Evolutionary conservation across 345 rosid genomes (phyloP).

Genomic region (Lepidium sativum): DNA sequence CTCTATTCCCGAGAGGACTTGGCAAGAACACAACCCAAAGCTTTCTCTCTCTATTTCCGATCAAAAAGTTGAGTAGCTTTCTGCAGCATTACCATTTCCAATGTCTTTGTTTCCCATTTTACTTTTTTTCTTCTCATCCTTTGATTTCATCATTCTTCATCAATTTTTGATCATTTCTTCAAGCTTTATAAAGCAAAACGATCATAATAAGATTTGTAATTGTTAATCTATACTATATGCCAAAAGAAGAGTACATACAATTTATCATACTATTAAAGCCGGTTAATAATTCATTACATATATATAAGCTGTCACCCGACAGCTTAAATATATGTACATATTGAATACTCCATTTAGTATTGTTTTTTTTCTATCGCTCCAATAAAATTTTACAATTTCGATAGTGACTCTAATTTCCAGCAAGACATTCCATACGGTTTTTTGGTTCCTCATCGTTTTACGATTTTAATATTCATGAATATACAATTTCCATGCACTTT

Average conservation of each 20-base stretch:
- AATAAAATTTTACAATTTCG: background rate
- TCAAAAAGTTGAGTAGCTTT: constrained; percentile 27
- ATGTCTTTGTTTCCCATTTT: constrained; percentile 18
- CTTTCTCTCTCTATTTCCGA: constrained; percentile 15
- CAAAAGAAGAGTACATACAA: background rate
- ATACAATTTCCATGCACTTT: constrained; percentile 5
- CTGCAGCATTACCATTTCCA: constrained; percentile 27
- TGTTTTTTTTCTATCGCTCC: constrained; percentile 1
- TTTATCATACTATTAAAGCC: background rate
- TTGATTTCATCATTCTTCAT: background rate
- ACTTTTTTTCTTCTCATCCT: background rate
- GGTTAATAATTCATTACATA: background rate
- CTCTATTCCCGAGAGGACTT: constrained; percentile 29
- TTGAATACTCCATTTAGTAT: background rate
- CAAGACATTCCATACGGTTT: constrained; percentile 29
- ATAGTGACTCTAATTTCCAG: constrained; percentile 18
- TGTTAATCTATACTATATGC: background rate
- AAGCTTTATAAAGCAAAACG: no score
- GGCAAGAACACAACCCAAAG: constrained; percentile 14
- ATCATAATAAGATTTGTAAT: background rate
- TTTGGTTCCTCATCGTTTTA: constrained; percentile 15
- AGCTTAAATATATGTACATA: background rate
- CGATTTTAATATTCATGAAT: background rate
- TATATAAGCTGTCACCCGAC: background rate
- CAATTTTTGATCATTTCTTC: background rate